A percentile compares a stretch with the other conserved stretches of the same genome.
Conservation (phyloP, 2,329 filamentous ascomycete genomes). For the Xylaria sp. region DNA sequence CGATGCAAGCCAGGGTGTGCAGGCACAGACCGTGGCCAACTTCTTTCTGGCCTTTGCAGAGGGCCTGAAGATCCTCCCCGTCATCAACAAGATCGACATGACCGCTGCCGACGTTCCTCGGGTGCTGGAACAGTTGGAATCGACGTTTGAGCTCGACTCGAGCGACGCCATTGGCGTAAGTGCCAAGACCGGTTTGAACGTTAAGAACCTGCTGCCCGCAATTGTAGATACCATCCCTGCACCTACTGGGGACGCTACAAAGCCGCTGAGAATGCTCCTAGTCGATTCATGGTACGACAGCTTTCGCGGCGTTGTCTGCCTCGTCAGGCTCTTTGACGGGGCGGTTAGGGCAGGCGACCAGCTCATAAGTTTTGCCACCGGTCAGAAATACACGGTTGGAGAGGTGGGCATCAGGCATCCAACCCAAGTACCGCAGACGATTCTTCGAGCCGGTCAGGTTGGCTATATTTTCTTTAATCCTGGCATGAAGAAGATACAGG, state of each 20-base stretch:
- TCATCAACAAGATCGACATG: slow-evolving; percentile 97
- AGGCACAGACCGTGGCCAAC: slow-evolving; percentile 98
- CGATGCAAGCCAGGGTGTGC: slow-evolving; percentile 94
- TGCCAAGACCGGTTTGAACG: slow-evolving; percentile 92
- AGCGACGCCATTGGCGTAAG: slow-evolving; percentile 78
- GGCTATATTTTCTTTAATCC: slow-evolving; percentile 98
- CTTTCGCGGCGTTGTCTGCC: slow-evolving; percentile 90
- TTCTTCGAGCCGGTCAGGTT: slow-evolving; percentile 89
- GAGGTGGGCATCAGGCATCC: slow-evolving; percentile 98
- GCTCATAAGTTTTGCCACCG: slow-evolving; percentile 87
- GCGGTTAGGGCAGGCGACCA: slow-evolving; percentile 83
- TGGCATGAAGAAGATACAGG: slow-evolving; percentile 95
- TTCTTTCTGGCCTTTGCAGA: slow-evolving; percentile 98
- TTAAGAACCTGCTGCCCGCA: slow-evolving; percentile 81
- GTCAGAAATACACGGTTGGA: slow-evolving; percentile 89
- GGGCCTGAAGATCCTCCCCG: slow-evolving; percentile 84
- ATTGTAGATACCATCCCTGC: slow-evolving; percentile 87
- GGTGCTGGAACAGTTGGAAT: slow-evolving; percentile 85
- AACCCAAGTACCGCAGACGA: slow-evolving; percentile 80
- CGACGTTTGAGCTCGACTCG: slow-evolving; percentile 87
- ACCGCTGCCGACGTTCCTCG: slow-evolving; percentile 87
- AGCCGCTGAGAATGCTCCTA: slow-evolving; percentile 83
- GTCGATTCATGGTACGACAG: slow-evolving; percentile 99
- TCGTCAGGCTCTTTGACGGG: slow-evolving; percentile 93
- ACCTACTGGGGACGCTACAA: slow-evolving; percentile 76